Conservation (phyloP, 495 filamentous ascomycete species). For the Terfezia boudieri region DNA sequence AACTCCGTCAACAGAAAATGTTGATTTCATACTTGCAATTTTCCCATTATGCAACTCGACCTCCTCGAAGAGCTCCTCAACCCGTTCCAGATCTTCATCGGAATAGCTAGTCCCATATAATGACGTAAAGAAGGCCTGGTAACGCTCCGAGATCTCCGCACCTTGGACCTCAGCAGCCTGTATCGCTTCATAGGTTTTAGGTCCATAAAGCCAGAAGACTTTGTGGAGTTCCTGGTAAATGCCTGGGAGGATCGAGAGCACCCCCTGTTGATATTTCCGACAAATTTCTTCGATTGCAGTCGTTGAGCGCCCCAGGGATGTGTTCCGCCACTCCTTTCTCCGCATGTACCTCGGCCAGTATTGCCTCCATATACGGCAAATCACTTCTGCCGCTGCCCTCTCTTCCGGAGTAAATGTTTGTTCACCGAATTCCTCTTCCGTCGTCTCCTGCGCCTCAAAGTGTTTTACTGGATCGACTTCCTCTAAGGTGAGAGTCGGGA, state of each 20-base stretch:
- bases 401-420: not conserved
- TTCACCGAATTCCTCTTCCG: no score
- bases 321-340: not conserved
- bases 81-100: not conserved
- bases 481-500: no score
- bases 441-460: no score
- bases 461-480: no score
- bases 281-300: not conserved
- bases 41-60: not conserved
- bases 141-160: not conserved
- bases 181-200: not conserved
- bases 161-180: not conserved
- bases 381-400: not conserved
- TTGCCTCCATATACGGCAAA: not conserved
- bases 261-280: not conserved
- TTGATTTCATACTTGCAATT: not conserved
- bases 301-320: not conserved
- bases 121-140: not conserved
- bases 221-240: not conserved
- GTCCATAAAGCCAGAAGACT: not conserved
- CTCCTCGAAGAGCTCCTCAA: not conserved
- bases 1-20: not conserved
- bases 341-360: not conserved
- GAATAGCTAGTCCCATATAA: not conserved
- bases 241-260: not conserved